A percentile compares a stretch with the other conserved stretches of the same genome.
Evolutionary conservation across 495 filamentous ascomycete genomes (phyloP).

Genomic region (Hypoxylon subgilvum): DNA sequence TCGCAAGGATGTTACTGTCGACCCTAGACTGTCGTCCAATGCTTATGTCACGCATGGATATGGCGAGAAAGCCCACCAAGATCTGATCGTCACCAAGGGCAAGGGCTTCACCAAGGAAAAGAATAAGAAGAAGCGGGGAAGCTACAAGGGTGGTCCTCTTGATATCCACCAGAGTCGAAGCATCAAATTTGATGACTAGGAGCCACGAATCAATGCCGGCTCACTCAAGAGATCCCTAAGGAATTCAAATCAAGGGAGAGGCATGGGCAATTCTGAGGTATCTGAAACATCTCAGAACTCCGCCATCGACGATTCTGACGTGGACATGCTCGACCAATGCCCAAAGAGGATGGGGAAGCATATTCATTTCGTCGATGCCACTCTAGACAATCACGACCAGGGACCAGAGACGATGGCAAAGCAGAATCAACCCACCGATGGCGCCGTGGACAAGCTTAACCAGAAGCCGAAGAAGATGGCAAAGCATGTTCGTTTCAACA

Average conservation of each 20-base stretch:
- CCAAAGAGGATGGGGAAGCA: neutral
- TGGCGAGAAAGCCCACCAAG: conserved; percentile 82
- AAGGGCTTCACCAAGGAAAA: conserved; percentile 99
- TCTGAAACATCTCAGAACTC: neutral
- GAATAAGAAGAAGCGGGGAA: conserved; percentile 93
- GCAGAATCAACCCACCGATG: too few species aligned
- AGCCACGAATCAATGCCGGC: conserved; percentile 1
- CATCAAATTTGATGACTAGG: conserved; percentile 86
- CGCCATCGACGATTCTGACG: neutral
- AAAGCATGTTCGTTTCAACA: too few species aligned
- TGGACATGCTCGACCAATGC: neutral
- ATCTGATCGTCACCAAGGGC: conserved; percentile 87
- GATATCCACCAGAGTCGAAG: conserved; percentile 74
- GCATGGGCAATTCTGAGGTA: neutral
- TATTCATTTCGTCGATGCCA: neutral
- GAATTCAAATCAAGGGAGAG: neutral
- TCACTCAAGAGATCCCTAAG: neutral
- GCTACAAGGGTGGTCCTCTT: conserved; percentile 82
- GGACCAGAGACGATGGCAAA: too few species aligned
- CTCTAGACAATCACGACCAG: too few species aligned
- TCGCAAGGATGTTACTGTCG: conserved; percentile 60
- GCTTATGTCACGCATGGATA: conserved; percentile 84
- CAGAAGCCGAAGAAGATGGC: too few species aligned
- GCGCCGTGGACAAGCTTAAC: too few species aligned
- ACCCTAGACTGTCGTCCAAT: conserved; percentile 69